These are phyloP conservation scores for Ophiostoma sp. DNA, from an alignment of 2,329 filamentous ascomycete genomes.

Conservation along the genomic window DNA sequence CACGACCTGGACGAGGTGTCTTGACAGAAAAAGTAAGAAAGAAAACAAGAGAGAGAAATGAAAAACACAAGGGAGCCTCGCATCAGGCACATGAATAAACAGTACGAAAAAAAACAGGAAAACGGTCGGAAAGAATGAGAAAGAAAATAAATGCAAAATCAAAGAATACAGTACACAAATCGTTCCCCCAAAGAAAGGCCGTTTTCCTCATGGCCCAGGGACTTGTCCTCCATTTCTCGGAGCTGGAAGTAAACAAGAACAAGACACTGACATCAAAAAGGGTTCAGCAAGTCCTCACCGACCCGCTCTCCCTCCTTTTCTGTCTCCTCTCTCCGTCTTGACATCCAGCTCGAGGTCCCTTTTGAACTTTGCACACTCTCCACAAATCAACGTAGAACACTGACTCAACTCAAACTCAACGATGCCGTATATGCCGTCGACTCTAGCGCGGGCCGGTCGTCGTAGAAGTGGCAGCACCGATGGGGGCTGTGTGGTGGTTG, in stretches of 20 bases:
- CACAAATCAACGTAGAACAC: not conserved
- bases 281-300: slow-evolving; percentile 25
- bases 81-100: not conserved
- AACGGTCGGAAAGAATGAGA: not conserved
- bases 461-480: not conserved
- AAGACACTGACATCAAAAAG: not conserved
- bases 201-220: not conserved
- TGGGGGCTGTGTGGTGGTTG: not conserved
- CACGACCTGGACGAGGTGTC: slow-evolving; percentile 17
- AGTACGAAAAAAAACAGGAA: not conserved
- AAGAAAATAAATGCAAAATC: not conserved
- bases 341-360: not conserved
- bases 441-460: not conserved
- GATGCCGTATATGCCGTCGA: not conserved
- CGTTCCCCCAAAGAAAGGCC: not conserved
- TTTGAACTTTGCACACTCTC: no score
- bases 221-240: not conserved
- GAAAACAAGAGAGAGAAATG: not conserved
- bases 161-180: slow-evolving; percentile 4
- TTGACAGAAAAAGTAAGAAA: not conserved
- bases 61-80: not conserved
- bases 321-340: not conserved
- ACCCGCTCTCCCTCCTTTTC: slow-evolving; percentile 21
- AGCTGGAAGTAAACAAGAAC: not conserved
- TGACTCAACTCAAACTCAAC: not conserved